A percentile compares a stretch with the other conserved stretches of the same genome.
These are phyloP conservation scores for Carex pumila DNA, from an alignment of 176 grass and related monocot genomes.

Conservation along the genomic window DNA sequence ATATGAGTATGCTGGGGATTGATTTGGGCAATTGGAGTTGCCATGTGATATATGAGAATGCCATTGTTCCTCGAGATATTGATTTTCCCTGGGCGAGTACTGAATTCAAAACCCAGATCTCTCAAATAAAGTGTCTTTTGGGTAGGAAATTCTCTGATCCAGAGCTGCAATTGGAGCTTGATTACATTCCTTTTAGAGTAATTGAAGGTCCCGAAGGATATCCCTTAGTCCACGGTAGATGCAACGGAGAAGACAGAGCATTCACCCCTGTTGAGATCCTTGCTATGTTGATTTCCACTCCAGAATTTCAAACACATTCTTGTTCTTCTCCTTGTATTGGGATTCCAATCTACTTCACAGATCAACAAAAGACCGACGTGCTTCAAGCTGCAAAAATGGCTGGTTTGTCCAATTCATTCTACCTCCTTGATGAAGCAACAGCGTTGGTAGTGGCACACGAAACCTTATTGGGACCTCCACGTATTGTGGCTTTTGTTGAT, in stretches of 20 bases:
- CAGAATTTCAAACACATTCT: background rate
- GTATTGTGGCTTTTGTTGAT: slow-evolving; percentile 4
- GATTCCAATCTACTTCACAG: slow-evolving; percentile 2
- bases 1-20: too few relatives aligned
- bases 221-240: background rate
- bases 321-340: background rate
- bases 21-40: too few relatives aligned
- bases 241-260: background rate
- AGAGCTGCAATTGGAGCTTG: background rate
- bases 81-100: too few relatives aligned
- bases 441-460: background rate
- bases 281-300: background rate
- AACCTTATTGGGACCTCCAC: too few relatives aligned
- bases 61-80: too few relatives aligned
- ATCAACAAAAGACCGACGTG: background rate
- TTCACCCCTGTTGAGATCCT: background rate
- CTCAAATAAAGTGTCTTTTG: background rate
- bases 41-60: too few relatives aligned
- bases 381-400: background rate
- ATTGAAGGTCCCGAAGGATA: background rate
- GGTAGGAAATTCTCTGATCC: slow-evolving; percentile 1
- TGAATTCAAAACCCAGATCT: too few relatives aligned
- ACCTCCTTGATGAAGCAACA: background rate
- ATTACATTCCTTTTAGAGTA: slow-evolving; percentile 6
- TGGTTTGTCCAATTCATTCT: background rate